Conservation (phyloP, 345 rosid species). For the Kandelia obovata region DNA sequence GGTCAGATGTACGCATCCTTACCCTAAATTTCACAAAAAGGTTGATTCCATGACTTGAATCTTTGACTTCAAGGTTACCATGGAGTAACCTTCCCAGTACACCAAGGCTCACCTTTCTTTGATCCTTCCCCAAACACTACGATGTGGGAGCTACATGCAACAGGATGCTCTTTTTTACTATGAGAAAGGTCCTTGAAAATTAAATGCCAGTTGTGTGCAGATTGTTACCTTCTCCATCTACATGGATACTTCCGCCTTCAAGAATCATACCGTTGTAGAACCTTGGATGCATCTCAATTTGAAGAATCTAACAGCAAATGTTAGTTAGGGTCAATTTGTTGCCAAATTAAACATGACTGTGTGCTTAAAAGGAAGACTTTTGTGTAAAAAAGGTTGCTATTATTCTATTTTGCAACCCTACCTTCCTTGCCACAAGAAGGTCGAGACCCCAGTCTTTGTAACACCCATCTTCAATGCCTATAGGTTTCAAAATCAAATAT, state of each 20-base stretch:
- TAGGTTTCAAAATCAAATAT: slow-evolving; percentile 9
- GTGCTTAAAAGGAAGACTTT: slow-evolving; percentile 8
- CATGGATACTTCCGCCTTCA: slow-evolving; percentile 99
- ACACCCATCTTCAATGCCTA: slow-evolving; percentile 83
- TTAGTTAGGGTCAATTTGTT: slow-evolving; percentile 13
- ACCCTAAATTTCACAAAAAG: no score
- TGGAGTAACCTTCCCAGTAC: no score
- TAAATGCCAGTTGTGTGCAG: no score
- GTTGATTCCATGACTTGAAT: no score
- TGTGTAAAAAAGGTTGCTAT: background rate
- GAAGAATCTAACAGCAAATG: slow-evolving; percentile 55
- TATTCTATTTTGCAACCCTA: slow-evolving; percentile 15
- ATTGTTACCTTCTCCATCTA: slow-evolving; percentile 84
- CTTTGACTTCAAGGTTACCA: no score
- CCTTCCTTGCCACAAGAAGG: slow-evolving; percentile 82
- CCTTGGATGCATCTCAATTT: slow-evolving; percentile 64
- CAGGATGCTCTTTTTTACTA: no score
- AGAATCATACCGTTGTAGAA: slow-evolving; percentile 69
- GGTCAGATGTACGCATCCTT: no score
- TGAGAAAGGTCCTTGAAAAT: no score
- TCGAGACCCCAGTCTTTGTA: slow-evolving; percentile 86
- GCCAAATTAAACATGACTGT: background rate
- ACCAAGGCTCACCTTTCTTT: no score
- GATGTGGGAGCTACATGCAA: no score
- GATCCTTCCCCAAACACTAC: no score